Evolutionary conservation across 208 protist genomes (phyloP).

Genomic region (Leishmania amazonensis): DNA sequence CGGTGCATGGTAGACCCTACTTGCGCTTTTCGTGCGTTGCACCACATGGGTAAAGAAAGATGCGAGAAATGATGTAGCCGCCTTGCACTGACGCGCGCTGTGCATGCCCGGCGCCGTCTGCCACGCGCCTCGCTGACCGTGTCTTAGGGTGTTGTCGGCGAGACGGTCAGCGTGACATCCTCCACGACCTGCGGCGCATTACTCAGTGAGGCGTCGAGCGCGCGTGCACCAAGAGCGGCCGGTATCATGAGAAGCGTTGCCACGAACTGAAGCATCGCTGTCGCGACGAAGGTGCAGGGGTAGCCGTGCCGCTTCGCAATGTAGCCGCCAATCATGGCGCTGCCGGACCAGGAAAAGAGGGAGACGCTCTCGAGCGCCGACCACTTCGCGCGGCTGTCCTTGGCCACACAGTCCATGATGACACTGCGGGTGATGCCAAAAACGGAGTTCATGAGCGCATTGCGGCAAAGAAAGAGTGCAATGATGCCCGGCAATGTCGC

Average conservation of each 20-base stretch:
- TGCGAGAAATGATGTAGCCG: not conserved
- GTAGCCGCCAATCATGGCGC: conserved; percentile 59
- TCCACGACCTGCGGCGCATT: not conserved
- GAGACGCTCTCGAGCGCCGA: conserved; percentile 72
- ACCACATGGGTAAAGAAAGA: not conserved
- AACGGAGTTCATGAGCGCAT: conserved; percentile 70
- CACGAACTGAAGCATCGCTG: conserved; percentile 47
- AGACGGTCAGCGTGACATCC: not conserved
- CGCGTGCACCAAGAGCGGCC: conserved; percentile 31
- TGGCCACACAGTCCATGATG: conserved; percentile 66
- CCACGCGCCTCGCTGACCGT: not conserved
- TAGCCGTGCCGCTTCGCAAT: conserved; percentile 47
- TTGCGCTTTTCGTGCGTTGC: not conserved
- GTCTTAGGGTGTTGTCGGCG: not conserved
- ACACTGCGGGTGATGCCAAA: conserved; percentile 64
- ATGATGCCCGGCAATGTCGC: conserved; percentile 16
- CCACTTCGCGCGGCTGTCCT: conserved; percentile 54
- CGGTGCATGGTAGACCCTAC: not conserved
- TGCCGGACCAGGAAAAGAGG: conserved; percentile 65
- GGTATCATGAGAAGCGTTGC: conserved; percentile 43
- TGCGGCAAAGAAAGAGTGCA: conserved; percentile 42
- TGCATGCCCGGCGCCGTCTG: not conserved
- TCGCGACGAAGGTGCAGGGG: conserved; percentile 48
- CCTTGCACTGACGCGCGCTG: not conserved
- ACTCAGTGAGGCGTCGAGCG: conserved; percentile 8